A percentile compares a stretch with the other conserved stretches of the same genome.
Evolutionary conservation across 2,329 filamentous ascomycete species (phyloP).

Genomic region (Simplicillium sp.): DNA sequence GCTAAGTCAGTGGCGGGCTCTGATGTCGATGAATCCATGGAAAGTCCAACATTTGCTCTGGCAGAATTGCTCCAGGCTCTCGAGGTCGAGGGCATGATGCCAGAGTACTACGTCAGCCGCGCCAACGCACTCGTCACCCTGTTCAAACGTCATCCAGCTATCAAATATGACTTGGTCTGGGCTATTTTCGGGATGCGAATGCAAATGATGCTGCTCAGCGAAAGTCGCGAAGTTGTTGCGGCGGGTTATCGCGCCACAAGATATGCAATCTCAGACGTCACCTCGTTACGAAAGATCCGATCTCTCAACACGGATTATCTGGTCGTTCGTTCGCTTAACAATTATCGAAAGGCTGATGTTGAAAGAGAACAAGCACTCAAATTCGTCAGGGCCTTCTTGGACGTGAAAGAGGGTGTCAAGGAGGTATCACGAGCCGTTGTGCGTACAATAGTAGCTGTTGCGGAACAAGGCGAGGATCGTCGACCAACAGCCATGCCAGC

Average conservation of each 20-base stretch:
- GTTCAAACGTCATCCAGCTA: slow-evolving; percentile 84
- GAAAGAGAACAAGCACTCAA: slow-evolving; percentile 96
- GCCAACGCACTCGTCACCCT: slow-evolving; percentile 91
- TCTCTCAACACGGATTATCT: slow-evolving; percentile 84
- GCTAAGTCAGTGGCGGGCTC: slow-evolving; percentile 48
- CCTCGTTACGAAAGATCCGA: slow-evolving; percentile 81
- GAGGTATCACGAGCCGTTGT: slow-evolving; percentile 84
- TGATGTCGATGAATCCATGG: slow-evolving; percentile 58
- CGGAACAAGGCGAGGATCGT: slow-evolving; percentile 79
- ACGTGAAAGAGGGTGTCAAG: slow-evolving; percentile 83
- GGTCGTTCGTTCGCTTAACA: slow-evolving; percentile 80
- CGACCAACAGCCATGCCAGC: slow-evolving; percentile 58
- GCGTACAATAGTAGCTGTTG: slow-evolving; percentile 81
- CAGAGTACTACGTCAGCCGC: slow-evolving; percentile 90
- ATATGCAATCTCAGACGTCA: slow-evolving; percentile 87
- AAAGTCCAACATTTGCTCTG: slow-evolving; percentile 86
- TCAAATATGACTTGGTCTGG: slow-evolving; percentile 97
- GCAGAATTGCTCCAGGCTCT: slow-evolving; percentile 84
- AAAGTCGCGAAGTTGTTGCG: slow-evolving; percentile 90
- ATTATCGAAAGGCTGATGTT: slow-evolving; percentile 93
- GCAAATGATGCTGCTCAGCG: slow-evolving; percentile 91
- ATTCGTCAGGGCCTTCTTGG: slow-evolving; percentile 88
- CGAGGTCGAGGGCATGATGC: slow-evolving; percentile 76
- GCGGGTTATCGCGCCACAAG: slow-evolving; percentile 88
- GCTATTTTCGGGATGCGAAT: slow-evolving; percentile 87